A percentile compares a stretch with the other conserved stretches of the same genome.
Conservation (phyloP, 164 flowering plant genomes). For the Platanus orientalis region DNA sequence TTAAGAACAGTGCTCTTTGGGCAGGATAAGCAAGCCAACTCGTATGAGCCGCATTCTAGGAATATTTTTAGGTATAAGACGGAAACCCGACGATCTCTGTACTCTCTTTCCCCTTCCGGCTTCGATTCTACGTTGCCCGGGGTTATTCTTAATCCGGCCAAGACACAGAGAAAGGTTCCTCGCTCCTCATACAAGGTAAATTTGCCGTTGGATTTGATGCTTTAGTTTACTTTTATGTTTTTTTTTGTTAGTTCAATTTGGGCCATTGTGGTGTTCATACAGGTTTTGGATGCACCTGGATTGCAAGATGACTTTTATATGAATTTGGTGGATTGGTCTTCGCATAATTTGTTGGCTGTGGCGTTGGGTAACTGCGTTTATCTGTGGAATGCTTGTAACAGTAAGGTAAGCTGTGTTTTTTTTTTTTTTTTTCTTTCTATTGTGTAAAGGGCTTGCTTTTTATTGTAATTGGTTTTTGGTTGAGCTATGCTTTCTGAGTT, state of each 20-base stretch:
- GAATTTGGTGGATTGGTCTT: constrained; percentile 96
- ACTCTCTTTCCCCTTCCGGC: constrained; percentile 62
- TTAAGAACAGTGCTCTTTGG: constrained; percentile 68
- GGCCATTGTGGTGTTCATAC: background rate
- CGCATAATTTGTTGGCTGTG: constrained; percentile 90
- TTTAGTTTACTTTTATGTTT: no score
- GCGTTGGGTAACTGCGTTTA: constrained; percentile 92
- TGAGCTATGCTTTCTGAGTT: background rate
- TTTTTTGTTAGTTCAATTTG: constrained; percentile 4
- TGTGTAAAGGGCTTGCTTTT: background rate
- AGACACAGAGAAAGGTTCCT: constrained; percentile 74
- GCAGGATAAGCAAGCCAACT: constrained; percentile 33
- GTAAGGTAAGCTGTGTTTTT: constrained; percentile 55
- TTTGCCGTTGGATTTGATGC: constrained; percentile 4
- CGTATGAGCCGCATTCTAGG: constrained; percentile 20
- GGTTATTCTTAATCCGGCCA: constrained; percentile 54
- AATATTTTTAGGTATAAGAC: constrained; percentile 87
- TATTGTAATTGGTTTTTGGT: background rate
- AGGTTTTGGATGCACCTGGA: constrained; percentile 97
- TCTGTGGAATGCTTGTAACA: constrained; percentile 96
- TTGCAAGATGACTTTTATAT: constrained; percentile 96
- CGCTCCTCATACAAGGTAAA: constrained; percentile 84
- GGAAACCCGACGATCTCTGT: constrained; percentile 55
- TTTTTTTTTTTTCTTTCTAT: background rate
- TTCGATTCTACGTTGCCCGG: constrained; percentile 60